Base-by-base conservation (phyloP, 2,329 filamentous ascomycete genomes). In the Kalmusia sp. region DNA sequence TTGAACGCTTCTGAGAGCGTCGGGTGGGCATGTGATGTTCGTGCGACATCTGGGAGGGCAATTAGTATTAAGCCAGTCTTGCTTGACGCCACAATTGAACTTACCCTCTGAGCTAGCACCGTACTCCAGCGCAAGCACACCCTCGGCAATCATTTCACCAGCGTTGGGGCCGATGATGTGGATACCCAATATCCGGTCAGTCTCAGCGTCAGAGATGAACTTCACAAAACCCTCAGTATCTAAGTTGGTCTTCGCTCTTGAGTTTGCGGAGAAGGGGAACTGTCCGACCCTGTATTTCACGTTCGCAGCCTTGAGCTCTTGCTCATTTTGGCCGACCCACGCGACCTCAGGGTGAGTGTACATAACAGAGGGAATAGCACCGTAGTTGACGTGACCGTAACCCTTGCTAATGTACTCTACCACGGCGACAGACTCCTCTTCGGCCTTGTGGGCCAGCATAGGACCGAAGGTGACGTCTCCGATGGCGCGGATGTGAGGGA, bases 101-200 rank as follows among this genome's bases (percentile, higher is more conserved):
- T 77, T 97, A 95, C 70, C 70, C 81, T 99, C 95, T 69, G 87
- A 93, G 62, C 90, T 95, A 25, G 95, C 95, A 62, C 95, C 95
- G 72, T 99, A 99, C 82, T 99, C 95, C 45, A 99, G 82, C 52
- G 95, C 95, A 70, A 99, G 82, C 11, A 93, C 95, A 62, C 90
- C 95, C 82, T 99, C 95, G 2, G 95, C 95, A 80, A 99, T 97
- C 95, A 99, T 98, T 84, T 99, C 95, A 71, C 95, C 95, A 37
- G 95, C 95, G 76, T 95, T 95, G 67, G 95, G 85, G 55, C 95
- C 95, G 68, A 99, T 89, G 77, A 99, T 98, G 84, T 99, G 95
- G 61, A 96, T 89, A 63, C 95, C 95, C 59, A 99, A 83, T 65
- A 99, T 89, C 65, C 95, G 87, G 79, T 99, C 95, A 30, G 95